Evolutionary conservation across 116 monocot genomes (phyloP).

Genomic region (Papilionanthe hybrid): DNA sequence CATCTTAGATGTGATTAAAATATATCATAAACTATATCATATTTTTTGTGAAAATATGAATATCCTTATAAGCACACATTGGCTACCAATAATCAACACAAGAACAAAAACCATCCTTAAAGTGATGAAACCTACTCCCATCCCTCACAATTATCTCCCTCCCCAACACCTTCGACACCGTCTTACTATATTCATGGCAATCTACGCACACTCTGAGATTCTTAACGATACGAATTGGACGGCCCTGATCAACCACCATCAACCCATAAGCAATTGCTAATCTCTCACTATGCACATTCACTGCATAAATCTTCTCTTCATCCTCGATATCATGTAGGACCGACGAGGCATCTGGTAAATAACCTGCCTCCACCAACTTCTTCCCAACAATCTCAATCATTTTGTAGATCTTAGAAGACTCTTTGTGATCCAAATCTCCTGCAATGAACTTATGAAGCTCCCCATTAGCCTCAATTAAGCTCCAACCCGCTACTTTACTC

Average conservation of each 20-base stretch:
- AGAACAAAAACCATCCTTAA: conserved; percentile 62
- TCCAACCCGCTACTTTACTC: conserved; percentile 63
- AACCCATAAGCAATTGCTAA: conserved; percentile 74
- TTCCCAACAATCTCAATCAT: conserved; percentile 31
- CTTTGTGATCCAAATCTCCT: conserved; percentile 48
- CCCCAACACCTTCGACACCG: conserved; percentile 53
- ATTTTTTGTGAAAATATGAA: not conserved
- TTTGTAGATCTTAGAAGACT: conserved; percentile 34
- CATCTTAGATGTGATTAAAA: not conserved
- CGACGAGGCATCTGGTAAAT: conserved; percentile 36
- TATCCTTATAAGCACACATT: not conserved
- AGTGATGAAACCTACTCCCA: conserved; percentile 82
- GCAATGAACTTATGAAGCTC: conserved; percentile 52
- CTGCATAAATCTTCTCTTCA: conserved; percentile 57
- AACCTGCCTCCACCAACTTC: conserved; percentile 42
- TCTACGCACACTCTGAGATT: conserved; percentile 66
- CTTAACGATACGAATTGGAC: conserved; percentile 56
- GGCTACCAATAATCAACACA: conserved; percentile 62
- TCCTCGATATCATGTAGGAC: conserved; percentile 74
- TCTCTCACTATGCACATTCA: conserved; percentile 70
- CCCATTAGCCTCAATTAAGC: conserved; percentile 61
- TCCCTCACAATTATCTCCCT: conserved; percentile 82
- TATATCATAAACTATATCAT: not conserved
- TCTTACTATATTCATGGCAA: conserved; percentile 74
- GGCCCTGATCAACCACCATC: conserved; percentile 25